A percentile compares a stretch with the other conserved stretches of the same genome.
phyloP scores from a whole-genome alignment of 345 rosid genomes.

The Sisymbrium altissimum region DNA sequence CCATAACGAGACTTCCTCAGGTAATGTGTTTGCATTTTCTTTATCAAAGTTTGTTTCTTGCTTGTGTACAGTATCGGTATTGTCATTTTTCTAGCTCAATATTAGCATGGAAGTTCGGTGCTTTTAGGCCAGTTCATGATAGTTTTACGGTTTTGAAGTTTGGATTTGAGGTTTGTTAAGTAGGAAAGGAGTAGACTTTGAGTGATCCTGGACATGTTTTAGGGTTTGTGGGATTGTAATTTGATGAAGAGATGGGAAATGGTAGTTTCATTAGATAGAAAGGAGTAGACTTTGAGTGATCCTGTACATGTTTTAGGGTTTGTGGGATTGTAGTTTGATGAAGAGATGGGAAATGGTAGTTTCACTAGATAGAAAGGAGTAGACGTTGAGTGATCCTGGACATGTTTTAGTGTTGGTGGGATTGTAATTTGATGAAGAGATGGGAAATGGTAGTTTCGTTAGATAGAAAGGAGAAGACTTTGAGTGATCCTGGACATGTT shows the following conservation, averaged over 20 bases:
- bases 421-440: too few species aligned
- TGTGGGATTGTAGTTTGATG: too few species aligned
- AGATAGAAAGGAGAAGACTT: conserved; percentile 7
- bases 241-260: too few species aligned
- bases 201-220: neutral
- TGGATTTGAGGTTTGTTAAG: neutral
- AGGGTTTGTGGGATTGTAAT: too few species aligned
- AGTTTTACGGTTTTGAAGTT: neutral
- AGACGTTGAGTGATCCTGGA: neutral
- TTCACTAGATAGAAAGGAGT: too few species aligned
- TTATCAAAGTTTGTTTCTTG: neutral
- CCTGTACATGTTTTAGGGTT: too few species aligned
- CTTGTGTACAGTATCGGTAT: neutral
- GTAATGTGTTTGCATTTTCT: conserved; percentile 6
- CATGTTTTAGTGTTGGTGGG: too few species aligned
- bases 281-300: too few species aligned
- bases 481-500: neutral
- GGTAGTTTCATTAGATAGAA: too few species aligned
- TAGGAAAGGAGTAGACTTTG: conserved; percentile 6
- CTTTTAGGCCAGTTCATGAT: neutral
- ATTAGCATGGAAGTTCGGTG: neutral
- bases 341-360: too few species aligned
- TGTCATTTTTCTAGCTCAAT: too few species aligned
- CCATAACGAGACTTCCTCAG: conserved; percentile 26
- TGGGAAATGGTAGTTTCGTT: too few species aligned